Evolutionary conservation across 2,329 filamentous ascomycete species (phyloP), one percentile per base, ranked within the genome.

Genomic region (Tolypocladium sp.): DNA sequence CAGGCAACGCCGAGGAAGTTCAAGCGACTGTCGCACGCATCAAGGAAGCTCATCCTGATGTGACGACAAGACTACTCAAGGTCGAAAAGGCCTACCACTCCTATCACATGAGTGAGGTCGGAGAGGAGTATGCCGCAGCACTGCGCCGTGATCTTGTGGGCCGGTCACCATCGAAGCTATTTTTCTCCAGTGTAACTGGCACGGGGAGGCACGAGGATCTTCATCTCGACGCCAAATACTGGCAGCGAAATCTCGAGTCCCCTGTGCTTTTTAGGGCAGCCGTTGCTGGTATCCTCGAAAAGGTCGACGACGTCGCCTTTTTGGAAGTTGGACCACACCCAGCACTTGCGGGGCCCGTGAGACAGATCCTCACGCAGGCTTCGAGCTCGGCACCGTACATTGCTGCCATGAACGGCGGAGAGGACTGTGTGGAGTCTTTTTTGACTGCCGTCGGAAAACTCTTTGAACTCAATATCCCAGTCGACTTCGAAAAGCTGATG

Each of bases 31-130:
- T 52, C n/a, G 27, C 46, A 2, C 9, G 10, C 1, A 35, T 52
- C 10, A 52, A 52, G 9, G 27, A 52, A 9, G 27, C 27, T 5
- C n/a, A 17, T 2, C 46, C 46, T 12, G 46, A 35, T n/a, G 27
- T 52, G 8, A 2, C 35, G 46, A 27, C 46, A 13, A 2, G 46
- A 4, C 27, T 52, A 8, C 33, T 52, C 8, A 27, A 66, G 33
- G 68, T 71, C 13, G 64, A 69, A 33, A 68, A 61, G 35, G 71
- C 71, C 9, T 74, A 73, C 30, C 71, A 74, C 59, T 73, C 71
- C 0, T 60, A 53, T 20, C 62, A 65, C 17, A 65, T 65, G 61
- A n/a, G n/a, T 3, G 53, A 40, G 15, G 46, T 57, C 13, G 44
- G 51, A 6, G 38, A 30, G 8, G 25, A 25, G 1, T 61, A 61